Percentiles rank a stretch among this genome's conserved stretches.
Evolutionary conservation across 331 rosid species (phyloP).

Genomic region (Stylosanthes scabra): DNA sequence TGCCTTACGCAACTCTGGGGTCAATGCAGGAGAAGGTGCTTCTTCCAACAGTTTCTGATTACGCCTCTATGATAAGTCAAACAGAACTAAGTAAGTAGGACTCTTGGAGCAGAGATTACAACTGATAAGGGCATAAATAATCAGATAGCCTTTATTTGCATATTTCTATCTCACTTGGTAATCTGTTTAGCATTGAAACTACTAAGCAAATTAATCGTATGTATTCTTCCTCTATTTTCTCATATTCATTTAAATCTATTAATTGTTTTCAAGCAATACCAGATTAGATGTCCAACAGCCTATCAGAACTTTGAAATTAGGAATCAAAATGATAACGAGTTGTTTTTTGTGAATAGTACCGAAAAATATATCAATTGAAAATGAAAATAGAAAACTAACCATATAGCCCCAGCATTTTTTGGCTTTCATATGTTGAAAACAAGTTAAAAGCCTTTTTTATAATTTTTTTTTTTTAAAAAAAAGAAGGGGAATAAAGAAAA

Average conservation of each 20-base stretch:
- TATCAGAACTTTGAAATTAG: not conserved
- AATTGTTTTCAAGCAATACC: slow-evolving; percentile 17
- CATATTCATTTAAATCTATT: slow-evolving; percentile 14
- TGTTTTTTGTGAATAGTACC: not conserved
- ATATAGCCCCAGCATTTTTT: not conserved
- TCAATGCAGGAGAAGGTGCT: slow-evolving; percentile 99
- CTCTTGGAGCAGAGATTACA: slow-evolving; percentile 16
- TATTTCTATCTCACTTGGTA: slow-evolving; percentile 4
- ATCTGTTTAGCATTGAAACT: slow-evolving; percentile 19
- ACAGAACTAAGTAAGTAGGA: slow-evolving; percentile 32
- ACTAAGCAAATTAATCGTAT: not conserved
- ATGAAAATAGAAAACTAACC: not conserved
- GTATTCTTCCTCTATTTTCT: slow-evolving; percentile 19
- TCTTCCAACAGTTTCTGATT: slow-evolving; percentile 97
- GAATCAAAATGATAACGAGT: not conserved
- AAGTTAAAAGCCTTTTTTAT: too few relatives aligned
- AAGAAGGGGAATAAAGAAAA: not conserved
- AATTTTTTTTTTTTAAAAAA: too few relatives aligned
- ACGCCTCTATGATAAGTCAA: slow-evolving; percentile 64
- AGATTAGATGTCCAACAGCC: slow-evolving; percentile 6
- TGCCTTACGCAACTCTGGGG: slow-evolving; percentile 91
- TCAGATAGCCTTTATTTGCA: slow-evolving; percentile 18
- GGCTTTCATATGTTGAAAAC: not conserved
- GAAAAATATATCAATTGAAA: not conserved
- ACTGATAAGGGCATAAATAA: slow-evolving; percentile 23